These are phyloP conservation scores for Thinopyrum elongatum DNA, from an alignment of 176 grass and related monocot species.

Conservation along the genomic window DNA sequence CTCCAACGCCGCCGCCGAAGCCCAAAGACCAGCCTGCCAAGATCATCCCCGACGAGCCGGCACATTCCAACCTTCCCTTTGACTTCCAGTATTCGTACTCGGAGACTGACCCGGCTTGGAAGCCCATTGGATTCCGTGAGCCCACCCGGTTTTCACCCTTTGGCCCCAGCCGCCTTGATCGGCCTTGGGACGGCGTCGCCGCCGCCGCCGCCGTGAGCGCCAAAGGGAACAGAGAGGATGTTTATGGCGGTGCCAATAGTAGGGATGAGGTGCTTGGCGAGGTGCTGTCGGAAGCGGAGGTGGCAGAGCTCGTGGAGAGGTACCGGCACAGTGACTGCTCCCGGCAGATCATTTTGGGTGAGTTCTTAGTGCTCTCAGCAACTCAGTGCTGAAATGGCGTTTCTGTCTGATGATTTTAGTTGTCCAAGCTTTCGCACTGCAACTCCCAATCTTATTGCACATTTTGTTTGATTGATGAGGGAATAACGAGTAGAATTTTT, in stretches of 20 bases:
- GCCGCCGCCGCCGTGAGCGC: neutral
- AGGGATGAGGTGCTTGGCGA: slow-evolving; percentile 43
- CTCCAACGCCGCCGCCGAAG: neutral
- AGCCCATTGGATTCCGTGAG: slow-evolving; percentile 74
- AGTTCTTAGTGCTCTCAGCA: neutral
- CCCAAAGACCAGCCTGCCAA: neutral
- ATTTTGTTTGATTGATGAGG: neutral
- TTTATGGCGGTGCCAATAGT: neutral
- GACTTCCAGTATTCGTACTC: slow-evolving; percentile 71
- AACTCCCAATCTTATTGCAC: too few species aligned
- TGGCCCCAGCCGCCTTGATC: slow-evolving; percentile 59
- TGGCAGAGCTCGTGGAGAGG: slow-evolving; percentile 52
- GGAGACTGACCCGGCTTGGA: slow-evolving; percentile 49
- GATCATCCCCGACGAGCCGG: slow-evolving; percentile 42
- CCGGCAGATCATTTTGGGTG: slow-evolving; percentile 66
- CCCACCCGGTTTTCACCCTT: slow-evolving; percentile 77
- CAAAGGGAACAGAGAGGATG: neutral
- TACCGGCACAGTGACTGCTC: slow-evolving; percentile 64
- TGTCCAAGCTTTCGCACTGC: neutral
- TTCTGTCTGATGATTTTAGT: neutral
- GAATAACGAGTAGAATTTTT: neutral
- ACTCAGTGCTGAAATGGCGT: neutral
- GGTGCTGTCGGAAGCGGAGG: slow-evolving; percentile 44
- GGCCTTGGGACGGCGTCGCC: slow-evolving; percentile 56
- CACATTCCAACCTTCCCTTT: slow-evolving; percentile 56